Evolutionary conservation across 352 stramenopile species (phyloP).

Genomic region (Globisporangium sylvaticum): DNA sequence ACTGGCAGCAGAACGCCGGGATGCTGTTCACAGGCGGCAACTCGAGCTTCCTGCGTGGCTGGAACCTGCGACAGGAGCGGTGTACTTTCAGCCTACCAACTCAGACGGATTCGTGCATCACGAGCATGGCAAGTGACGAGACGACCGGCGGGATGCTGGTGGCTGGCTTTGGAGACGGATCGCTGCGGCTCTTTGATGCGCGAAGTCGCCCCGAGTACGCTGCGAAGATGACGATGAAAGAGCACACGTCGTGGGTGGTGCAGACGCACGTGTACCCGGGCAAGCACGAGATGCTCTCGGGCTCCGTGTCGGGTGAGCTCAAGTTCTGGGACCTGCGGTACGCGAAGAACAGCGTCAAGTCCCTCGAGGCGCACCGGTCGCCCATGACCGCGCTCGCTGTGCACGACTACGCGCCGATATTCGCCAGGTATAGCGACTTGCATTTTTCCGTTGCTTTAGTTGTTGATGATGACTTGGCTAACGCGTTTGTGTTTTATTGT

Average conservation of each 20-base stretch:
- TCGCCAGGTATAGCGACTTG: conserved; percentile 78
- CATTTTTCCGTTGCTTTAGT: not conserved
- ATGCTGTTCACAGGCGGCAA: conserved; percentile 93
- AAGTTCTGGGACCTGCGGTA: conserved; percentile 97
- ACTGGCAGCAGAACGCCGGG: conserved; percentile 92
- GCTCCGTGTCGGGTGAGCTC: conserved; percentile 92
- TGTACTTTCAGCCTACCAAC: conserved; percentile 79
- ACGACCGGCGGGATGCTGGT: conserved; percentile 80
- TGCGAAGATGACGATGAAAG: conserved; percentile 71
- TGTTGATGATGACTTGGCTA: not conserved
- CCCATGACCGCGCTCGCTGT: conserved; percentile 96
- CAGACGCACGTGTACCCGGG: conserved; percentile 80
- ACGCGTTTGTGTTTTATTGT: not conserved
- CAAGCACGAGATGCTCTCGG: conserved; percentile 90
- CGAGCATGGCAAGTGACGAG: conserved; percentile 82
- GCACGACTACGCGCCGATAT: conserved; percentile 94
- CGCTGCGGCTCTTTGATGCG: conserved; percentile 93
- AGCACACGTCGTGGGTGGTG: conserved; percentile 96
- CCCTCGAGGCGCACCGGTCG: conserved; percentile 87
- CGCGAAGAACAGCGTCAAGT: conserved; percentile 73
- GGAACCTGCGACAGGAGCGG: conserved; percentile 94
- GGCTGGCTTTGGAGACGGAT: conserved; percentile 92
- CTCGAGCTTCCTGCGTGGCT: conserved; percentile 88
- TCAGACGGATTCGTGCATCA: conserved; percentile 90
- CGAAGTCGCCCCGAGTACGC: conserved; percentile 74